Conservation (phyloP, 1,139 yeast genomes). For the Suhomyces taliae region DNA sequence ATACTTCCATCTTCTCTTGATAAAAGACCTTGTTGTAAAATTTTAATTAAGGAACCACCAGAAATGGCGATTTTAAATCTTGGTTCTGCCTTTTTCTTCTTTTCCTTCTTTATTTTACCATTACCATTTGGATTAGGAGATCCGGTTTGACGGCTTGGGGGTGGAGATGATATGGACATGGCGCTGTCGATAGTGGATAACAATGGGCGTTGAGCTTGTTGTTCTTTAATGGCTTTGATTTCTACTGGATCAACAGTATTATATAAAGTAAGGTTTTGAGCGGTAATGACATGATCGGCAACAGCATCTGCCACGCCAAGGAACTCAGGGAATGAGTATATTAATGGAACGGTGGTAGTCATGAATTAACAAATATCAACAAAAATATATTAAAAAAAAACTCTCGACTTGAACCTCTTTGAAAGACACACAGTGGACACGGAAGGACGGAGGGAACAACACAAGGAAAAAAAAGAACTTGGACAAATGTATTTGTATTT, state of each 20-base stretch:
- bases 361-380: constrained; percentile 30
- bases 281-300: constrained; percentile 80
- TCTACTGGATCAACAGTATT: constrained; percentile 44
- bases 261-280: constrained; percentile 71
- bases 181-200: constrained; percentile 16
- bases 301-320: constrained; percentile 93
- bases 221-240: constrained; percentile 30
- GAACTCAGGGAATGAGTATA: constrained; percentile 87
- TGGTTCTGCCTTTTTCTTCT: constrained; percentile 50
- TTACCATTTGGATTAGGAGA: constrained; percentile 6
- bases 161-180: constrained; percentile 8
- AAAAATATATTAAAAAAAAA: too few relatives aligned
- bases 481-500: background rate
- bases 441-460: background rate
- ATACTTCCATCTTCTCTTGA: constrained; percentile 60
- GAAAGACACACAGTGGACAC: background rate
- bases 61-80: constrained; percentile 88
- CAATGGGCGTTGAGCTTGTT: constrained; percentile 21
- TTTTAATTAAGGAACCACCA: constrained; percentile 90
- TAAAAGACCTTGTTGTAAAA: constrained; percentile 80
- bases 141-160: constrained; percentile 2
- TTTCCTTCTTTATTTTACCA: constrained; percentile 26
- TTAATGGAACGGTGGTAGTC: constrained; percentile 93
- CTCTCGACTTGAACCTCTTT: background rate
- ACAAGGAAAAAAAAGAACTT: too few relatives aligned